A percentile compares a stretch with the other conserved stretches of the same genome.
phyloP scores from a whole-genome alignment of 208 protist species.

The Porcisia hertigi region DNA sequence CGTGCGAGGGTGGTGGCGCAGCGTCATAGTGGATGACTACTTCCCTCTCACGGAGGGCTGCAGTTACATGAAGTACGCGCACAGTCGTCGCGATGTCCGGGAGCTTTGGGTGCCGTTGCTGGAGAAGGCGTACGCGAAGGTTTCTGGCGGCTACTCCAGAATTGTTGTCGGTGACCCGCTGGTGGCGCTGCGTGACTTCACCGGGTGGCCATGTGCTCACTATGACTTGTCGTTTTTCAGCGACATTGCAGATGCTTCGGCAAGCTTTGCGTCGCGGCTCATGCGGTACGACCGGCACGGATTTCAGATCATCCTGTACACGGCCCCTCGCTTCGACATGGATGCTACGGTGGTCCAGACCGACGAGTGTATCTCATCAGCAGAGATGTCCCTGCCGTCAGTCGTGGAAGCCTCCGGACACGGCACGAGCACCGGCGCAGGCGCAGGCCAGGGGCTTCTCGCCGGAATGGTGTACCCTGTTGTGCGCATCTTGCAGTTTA shows the following conservation, averaged over 20 bases:
- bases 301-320: conserved; percentile 31
- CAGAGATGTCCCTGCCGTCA: neutral
- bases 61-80: conserved; percentile 39
- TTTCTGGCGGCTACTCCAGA: conserved; percentile 59
- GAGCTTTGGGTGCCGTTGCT: conserved; percentile 81
- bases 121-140: conserved; percentile 84
- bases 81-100: conserved; percentile 44
- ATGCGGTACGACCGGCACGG: conserved; percentile 23
- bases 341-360: neutral
- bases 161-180: conserved; percentile 67
- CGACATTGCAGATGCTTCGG: conserved; percentile 20
- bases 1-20: conserved; percentile 69
- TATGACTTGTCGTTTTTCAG: conserved; percentile 39
- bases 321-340: conserved; percentile 6
- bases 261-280: conserved; percentile 25
- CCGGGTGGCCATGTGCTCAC: conserved; percentile 43
- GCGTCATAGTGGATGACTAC: conserved; percentile 76
- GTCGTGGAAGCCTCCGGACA: neutral
- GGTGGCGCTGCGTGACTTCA: conserved; percentile 57
- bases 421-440: too few relatives aligned
- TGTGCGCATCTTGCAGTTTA: conserved; percentile 22
- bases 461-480: conserved; percentile 25
- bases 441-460: conserved; percentile 2
- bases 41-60: conserved; percentile 40
- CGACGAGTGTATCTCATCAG: neutral